Conservation (phyloP, 2,329 filamentous ascomycete species). For the Aspergillus pseudoviridinutans region DNA sequence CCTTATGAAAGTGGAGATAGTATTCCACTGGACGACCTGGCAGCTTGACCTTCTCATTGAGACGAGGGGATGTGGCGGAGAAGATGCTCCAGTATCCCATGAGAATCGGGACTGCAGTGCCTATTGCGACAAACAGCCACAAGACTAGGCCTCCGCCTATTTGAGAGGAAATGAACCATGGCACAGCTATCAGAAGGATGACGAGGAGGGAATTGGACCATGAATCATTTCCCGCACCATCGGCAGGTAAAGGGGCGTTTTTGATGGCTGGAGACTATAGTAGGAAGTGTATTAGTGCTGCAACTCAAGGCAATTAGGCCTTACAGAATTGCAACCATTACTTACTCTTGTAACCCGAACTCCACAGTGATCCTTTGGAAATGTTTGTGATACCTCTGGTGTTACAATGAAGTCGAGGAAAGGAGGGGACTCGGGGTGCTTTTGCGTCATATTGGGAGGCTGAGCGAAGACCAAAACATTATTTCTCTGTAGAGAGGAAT, state of each 20-base stretch:
- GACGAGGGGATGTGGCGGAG: constrained; percentile 17
- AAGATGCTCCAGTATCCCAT: constrained; percentile 19
- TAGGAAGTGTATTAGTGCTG: no score
- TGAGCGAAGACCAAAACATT: no score
- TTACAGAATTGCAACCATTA: no score
- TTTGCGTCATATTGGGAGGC: no score
- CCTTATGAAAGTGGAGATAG: constrained; percentile 26
- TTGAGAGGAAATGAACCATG: constrained; percentile 14
- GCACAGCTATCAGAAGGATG: constrained; percentile 17
- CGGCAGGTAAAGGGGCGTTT: constrained; percentile 19
- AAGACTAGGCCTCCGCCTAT: constrained; percentile 17
- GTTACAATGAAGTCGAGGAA: no score
- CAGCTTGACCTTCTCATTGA: constrained; percentile 20
- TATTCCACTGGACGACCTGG: constrained; percentile 23
- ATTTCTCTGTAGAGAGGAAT: no score
- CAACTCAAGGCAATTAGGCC: no score
- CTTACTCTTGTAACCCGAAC: no score
- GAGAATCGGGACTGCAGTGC: constrained; percentile 15
- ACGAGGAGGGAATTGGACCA: constrained; percentile 23
- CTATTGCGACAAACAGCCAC: constrained; percentile 12
- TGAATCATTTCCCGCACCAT: constrained; percentile 22
- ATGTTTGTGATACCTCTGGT: no score
- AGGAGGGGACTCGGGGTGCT: no score
- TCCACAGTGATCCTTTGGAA: no score
- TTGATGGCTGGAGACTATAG: constrained; percentile 24